Percentiles rank a stretch among this genome's conserved stretches.
Conservation (phyloP, 768 basidiomycete species). For the Trichaptum fuscoviolaceum region DNA sequence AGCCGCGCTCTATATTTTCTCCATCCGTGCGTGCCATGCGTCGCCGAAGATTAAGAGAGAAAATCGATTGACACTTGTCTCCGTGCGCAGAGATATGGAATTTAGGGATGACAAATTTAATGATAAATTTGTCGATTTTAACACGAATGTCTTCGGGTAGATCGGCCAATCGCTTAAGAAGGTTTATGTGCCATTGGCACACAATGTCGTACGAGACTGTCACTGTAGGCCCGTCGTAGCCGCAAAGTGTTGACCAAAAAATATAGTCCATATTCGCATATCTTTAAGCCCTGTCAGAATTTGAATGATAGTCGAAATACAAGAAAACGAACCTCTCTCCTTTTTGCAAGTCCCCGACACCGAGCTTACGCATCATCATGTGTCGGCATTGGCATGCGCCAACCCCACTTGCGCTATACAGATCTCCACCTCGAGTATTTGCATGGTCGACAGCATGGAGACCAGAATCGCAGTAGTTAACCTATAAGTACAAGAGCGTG, state of each 20-base stretch:
- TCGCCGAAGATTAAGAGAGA: conserved; percentile 18
- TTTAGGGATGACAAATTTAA: conserved; percentile 14
- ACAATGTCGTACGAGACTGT: conserved; percentile 19
- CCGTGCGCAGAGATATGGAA: conserved; percentile 20
- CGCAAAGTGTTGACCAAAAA: conserved; percentile 12
- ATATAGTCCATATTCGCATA: conserved; percentile 25
- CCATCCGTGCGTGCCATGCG: conserved; percentile 28
- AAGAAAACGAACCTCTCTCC: conserved; percentile 18
- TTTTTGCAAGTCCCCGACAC: conserved; percentile 17
- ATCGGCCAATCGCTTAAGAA: background rate
- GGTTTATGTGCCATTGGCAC: conserved; percentile 7
- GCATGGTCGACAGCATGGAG: conserved; percentile 10
- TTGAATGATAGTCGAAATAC: background rate
- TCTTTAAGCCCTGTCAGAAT: conserved; percentile 2
- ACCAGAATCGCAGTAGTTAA: background rate
- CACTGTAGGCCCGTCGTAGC: background rate
- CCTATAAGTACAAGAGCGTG: background rate
- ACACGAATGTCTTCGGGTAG: background rate
- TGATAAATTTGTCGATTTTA: background rate
- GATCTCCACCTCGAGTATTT: conserved; percentile 3
- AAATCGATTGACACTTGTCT: conserved; percentile 11
- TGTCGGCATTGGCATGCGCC: conserved; percentile 12
- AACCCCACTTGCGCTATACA: conserved; percentile 13
- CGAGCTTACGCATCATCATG: conserved; percentile 13
- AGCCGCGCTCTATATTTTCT: conserved; percentile 28